These are phyloP conservation scores for Citrus medica DNA, from an alignment of 345 rosid species.

Conservation along the genomic window DNA sequence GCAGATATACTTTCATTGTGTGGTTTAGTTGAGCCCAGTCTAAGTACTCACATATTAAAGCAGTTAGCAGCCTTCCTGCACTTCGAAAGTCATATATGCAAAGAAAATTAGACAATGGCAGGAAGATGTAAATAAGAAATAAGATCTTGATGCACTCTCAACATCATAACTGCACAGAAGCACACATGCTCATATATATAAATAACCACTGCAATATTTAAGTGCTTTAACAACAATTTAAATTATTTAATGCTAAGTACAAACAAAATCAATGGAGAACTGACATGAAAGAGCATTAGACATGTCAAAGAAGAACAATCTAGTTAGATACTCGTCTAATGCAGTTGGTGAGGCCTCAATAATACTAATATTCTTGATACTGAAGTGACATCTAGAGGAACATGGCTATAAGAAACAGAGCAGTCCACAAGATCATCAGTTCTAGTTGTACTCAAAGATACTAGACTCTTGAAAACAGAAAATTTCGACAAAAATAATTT, in stretches of 20 bases:
- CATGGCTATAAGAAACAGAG: too few relatives aligned
- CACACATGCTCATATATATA: not conserved
- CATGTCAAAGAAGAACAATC: not conserved
- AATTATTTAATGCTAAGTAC: not conserved
- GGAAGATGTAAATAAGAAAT: not conserved
- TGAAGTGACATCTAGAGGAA: not conserved
- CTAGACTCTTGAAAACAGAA: not conserved
- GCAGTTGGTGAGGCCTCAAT: not conserved
- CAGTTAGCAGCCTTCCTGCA: slow-evolving; percentile 86
- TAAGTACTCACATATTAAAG: slow-evolving; percentile 83
- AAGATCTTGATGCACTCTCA: not conserved
- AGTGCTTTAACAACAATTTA: not conserved
- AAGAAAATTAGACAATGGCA: not conserved
- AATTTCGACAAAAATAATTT: not conserved
- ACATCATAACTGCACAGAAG: not conserved
- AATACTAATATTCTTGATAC: not conserved
- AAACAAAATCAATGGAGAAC: not conserved
- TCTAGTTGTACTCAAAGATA: not conserved
- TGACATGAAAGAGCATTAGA: not conserved
- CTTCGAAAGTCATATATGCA: slow-evolving; percentile 9
- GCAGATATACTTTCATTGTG: slow-evolving; percentile 80
- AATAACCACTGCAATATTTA: not conserved
- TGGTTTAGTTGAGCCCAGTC: slow-evolving; percentile 97
- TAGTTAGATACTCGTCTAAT: not conserved
- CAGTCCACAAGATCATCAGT: not conserved